phyloP scores from a whole-genome alignment of 495 filamentous ascomycete species.

The Friedmanniomyces endolithicus region DNA sequence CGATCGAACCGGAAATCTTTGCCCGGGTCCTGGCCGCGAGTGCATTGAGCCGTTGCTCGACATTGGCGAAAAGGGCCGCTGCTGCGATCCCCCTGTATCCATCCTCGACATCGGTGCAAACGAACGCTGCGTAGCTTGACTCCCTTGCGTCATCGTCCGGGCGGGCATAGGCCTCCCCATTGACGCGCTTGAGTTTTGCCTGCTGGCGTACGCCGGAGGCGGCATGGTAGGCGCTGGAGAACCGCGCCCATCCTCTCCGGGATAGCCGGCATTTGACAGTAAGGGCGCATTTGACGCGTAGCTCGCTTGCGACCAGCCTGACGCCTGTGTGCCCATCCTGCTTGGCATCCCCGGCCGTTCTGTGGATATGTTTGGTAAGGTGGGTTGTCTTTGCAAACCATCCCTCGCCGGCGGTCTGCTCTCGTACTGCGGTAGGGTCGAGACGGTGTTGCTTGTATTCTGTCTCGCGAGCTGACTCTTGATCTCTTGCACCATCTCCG shows the following conservation, averaged over 20 bases:
- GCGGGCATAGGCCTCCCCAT: constrained; percentile 5
- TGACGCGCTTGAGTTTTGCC: constrained; percentile 13
- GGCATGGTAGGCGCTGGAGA: constrained; percentile 14
- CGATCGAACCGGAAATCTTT: constrained; percentile 9
- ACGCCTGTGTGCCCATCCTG: constrained; percentile 36
- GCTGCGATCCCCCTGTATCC: constrained; percentile 1
- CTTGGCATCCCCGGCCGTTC: constrained; percentile 28
- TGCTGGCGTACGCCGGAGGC: constrained; percentile 20
- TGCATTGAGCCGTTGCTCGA: constrained; percentile 1
- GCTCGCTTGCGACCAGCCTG: constrained; percentile 33
- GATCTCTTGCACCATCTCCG: constrained; percentile 29
- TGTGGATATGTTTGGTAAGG: constrained; percentile 32
- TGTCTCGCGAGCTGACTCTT: constrained; percentile 49
- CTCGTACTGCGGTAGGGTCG: constrained; percentile 50
- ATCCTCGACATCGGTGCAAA: constrained; percentile 7
- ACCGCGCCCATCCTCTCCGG: constrained; percentile 7
- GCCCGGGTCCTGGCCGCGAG: constrained; percentile 4
- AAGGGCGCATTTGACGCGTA: constrained; percentile 49
- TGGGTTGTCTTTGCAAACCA: constrained; percentile 29
- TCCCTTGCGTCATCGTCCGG: constrained; percentile 10
- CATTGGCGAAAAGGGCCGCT: constrained; percentile 5
- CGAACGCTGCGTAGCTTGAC: neutral
- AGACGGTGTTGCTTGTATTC: constrained; percentile 42
- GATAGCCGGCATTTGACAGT: constrained; percentile 43
- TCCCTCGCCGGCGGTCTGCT: constrained; percentile 43